phyloP scores from a whole-genome alignment of 768 basidiomycete species.

The Mycena metata region DNA sequence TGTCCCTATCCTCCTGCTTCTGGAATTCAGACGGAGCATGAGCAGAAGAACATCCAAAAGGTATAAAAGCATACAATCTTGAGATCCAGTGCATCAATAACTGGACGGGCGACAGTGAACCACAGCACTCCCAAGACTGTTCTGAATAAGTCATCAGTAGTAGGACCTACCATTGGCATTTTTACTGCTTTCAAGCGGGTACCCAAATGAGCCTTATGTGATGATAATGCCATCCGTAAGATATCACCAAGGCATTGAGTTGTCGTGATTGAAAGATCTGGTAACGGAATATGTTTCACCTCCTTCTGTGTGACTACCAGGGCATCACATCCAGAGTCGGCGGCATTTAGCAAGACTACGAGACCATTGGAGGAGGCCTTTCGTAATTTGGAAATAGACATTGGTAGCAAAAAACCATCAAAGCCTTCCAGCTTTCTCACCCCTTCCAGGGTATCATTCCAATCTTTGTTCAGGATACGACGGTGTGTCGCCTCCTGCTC shows the following conservation, averaged over 20 bases:
- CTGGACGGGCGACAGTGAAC: slow-evolving; percentile 8
- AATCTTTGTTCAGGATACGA: slow-evolving; percentile 43
- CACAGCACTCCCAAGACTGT: slow-evolving; percentile 5
- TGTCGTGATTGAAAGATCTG: slow-evolving; percentile 9
- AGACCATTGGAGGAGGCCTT: slow-evolving; percentile 45
- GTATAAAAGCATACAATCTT: slow-evolving; percentile 1
- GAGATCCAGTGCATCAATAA: slow-evolving; percentile 10
- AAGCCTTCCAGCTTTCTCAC: slow-evolving; percentile 45
- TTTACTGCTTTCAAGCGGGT: slow-evolving; percentile 9
- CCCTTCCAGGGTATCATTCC: slow-evolving; percentile 40
- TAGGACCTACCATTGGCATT: background rate
- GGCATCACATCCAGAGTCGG: slow-evolving; percentile 38
- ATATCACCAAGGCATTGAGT: background rate
- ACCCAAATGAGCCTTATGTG: slow-evolving; percentile 3
- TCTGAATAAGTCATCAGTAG: background rate
- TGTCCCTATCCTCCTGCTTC: slow-evolving; percentile 13
- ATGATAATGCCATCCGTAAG: slow-evolving; percentile 15
- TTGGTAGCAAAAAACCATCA: slow-evolving; percentile 39
- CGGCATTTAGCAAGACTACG: slow-evolving; percentile 50
- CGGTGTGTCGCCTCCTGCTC: slow-evolving; percentile 38
- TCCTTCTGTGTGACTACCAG: slow-evolving; percentile 31
- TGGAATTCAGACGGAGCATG: slow-evolving; percentile 16
- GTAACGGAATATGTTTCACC: slow-evolving; percentile 34
- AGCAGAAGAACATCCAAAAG: slow-evolving; percentile 14
- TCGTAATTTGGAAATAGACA: slow-evolving; percentile 31